A percentile compares a stretch with the other conserved stretches of the same genome.
These are phyloP conservation scores for Acanthamoeba sp. DNA, from an alignment of 208 protist genomes.

Conservation along the genomic window DNA sequence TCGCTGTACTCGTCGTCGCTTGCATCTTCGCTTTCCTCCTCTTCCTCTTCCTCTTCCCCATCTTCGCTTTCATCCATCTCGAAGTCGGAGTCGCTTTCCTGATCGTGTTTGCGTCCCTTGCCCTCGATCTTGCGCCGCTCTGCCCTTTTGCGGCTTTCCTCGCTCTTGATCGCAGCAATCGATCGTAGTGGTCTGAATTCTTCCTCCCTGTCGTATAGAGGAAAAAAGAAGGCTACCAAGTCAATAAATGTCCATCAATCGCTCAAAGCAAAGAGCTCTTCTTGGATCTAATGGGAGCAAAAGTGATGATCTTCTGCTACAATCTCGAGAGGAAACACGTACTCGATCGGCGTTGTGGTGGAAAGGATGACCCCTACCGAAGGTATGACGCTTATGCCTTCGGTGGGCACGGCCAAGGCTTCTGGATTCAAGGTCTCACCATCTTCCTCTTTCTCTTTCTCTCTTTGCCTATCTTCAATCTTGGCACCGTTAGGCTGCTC, in stretches of 20 bases:
- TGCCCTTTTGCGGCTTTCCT: not conserved
- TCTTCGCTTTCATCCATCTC: not conserved
- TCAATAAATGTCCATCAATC: too few relatives aligned
- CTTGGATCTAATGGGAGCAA: too few relatives aligned
- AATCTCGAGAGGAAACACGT: not conserved
- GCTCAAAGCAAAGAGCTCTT: too few relatives aligned
- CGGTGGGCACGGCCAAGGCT: not conserved
- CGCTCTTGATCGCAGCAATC: slow-evolving; percentile 4
- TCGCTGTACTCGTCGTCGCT: slow-evolving; percentile 48
- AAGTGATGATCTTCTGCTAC: not conserved
- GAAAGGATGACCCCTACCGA: too few relatives aligned
- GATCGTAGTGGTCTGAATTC: slow-evolving; percentile 10
- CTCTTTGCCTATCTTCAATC: slow-evolving; percentile 56
- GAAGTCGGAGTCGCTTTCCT: slow-evolving; percentile 39
- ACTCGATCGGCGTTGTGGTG: not conserved
- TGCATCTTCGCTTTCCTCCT: slow-evolving; percentile 14
- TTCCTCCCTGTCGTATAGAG: slow-evolving; percentile 12
- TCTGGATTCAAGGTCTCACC: not conserved
- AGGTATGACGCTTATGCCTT: not conserved
- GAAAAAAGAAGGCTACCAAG: too few relatives aligned
- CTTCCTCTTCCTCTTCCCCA: not conserved
- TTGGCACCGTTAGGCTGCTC: slow-evolving; percentile 1
- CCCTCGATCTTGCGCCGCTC: not conserved
- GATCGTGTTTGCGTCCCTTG: not conserved
- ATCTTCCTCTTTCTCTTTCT: slow-evolving; percentile 27